Base-by-base conservation (phyloP, 768 basidiomycete genomes). In the Leccinum broughii region DNA sequence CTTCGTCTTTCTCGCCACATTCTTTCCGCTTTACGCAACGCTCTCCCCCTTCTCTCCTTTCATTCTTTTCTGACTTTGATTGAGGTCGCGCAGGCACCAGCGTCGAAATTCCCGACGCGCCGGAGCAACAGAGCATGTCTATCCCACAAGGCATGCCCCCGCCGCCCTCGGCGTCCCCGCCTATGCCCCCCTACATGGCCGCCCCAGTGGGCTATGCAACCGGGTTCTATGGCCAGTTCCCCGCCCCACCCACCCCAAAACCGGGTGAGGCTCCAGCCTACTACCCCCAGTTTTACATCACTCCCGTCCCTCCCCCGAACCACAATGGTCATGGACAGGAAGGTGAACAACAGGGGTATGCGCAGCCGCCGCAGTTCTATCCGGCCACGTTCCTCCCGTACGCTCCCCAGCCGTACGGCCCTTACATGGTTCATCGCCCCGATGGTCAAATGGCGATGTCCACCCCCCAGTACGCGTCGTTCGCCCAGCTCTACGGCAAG, bases 71-170 rank as follows among this genome's bases (percentile, higher is more conserved):
- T 79, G 76, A 80, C 80, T 75, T 72, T 77, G 66, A 67, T 78
- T 77, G 76, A 82, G 82, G 76, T 83, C 84, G 78, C 80, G 80
- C 82, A 82, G 81, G 80, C 77, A 81, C 69, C 79, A 81, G 64
- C 75, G 76, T 79, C 72, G 83, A 84, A 63, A 61, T 66, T 62
- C 65, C 66, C 70, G 80, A 81, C 77, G 72, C 66, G 68, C 77
- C 80, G 55, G 75, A 76, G 66, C 77, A 78, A 59, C 76, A 77
- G 61, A 75, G 75, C 66, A 70, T 80, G 65, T 63, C 77, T 67
- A 74, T 80, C 64, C 69, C 80, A 51, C 78, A 76, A 65, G 77
- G 76, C 65, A 73, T 76, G 69, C 68, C 76, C 51, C 76, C 80
- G 58, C 76, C 80, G 58, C 72, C 76, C 60, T 75, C 75, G 64